These are phyloP conservation scores for Fusarium guadeloupense DNA, from an alignment of 2,329 filamentous ascomycete genomes.

Conservation along the genomic window DNA sequence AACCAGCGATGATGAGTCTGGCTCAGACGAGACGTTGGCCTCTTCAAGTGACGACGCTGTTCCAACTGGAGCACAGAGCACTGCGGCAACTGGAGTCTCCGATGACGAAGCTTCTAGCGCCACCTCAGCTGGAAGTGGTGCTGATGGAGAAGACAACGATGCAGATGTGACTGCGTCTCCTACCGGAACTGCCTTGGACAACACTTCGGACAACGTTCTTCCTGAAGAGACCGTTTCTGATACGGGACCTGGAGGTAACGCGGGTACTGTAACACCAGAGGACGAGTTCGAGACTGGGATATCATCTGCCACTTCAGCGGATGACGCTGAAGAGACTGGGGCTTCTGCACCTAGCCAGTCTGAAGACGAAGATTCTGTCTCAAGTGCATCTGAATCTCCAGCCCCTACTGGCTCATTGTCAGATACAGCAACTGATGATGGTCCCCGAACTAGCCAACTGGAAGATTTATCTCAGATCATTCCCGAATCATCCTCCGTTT, in stretches of 20 bases:
- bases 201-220: background rate
- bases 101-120: background rate
- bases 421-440: background rate
- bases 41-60: background rate
- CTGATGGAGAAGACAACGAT: background rate
- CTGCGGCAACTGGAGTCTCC: background rate
- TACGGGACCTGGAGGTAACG: background rate
- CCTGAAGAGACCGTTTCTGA: background rate
- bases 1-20: rapidly evolving
- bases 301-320: background rate
- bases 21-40: background rate
- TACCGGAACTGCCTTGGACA: background rate
- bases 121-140: background rate
- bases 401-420: background rate
- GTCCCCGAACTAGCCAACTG: background rate
- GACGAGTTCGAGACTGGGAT: background rate
- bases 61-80: background rate
- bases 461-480: background rate
- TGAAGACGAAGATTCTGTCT: background rate
- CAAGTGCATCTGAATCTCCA: background rate
- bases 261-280: background rate
- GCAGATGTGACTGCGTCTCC: background rate
- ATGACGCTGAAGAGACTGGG: background rate
- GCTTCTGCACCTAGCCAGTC: background rate
- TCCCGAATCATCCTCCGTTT: background rate